A percentile compares a stretch with the other conserved stretches of the same genome.
These are phyloP conservation scores for Periconia sp. DNA, from an alignment of 2,329 filamentous ascomycete genomes.

Conservation along the genomic window DNA sequence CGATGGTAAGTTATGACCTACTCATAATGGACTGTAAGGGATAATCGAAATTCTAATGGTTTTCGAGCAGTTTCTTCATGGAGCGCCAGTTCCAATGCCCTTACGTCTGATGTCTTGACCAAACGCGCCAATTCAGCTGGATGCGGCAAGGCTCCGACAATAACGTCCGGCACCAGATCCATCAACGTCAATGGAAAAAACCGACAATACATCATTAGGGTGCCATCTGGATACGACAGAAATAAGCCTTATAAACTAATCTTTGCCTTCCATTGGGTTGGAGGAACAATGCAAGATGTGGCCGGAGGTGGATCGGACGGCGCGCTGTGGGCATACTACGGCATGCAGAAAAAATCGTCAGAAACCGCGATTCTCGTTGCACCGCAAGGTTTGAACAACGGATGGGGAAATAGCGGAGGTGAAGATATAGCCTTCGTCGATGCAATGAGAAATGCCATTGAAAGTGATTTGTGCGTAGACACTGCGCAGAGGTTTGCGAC, in stretches of 20 bases:
- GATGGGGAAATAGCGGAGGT: slow-evolving; percentile 47
- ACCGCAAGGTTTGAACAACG: slow-evolving; percentile 43
- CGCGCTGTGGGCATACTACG: slow-evolving; percentile 37
- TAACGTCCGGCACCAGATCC: slow-evolving; percentile 5
- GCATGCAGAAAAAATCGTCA: slow-evolving; percentile 38
- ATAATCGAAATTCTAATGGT: background rate
- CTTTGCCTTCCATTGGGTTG: slow-evolving; percentile 47
- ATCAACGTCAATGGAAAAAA: slow-evolving; percentile 43
- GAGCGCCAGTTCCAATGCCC: background rate
- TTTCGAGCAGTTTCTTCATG: background rate
- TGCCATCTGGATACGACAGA: slow-evolving; percentile 45
- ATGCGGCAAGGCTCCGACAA: slow-evolving; percentile 12
- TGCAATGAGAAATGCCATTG: slow-evolving; percentile 42
- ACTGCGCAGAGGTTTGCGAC: slow-evolving; percentile 45
- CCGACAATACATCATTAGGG: slow-evolving; percentile 44
- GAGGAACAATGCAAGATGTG: slow-evolving; percentile 44
- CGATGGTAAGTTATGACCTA: slow-evolving; percentile 4
- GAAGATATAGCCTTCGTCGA: slow-evolving; percentile 47
- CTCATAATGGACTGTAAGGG: background rate
- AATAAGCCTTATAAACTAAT: slow-evolving; percentile 45
- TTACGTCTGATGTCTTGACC: background rate
- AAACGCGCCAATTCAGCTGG: slow-evolving; percentile 16
- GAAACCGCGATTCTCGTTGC: slow-evolving; percentile 47
- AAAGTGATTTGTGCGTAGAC: slow-evolving; percentile 47
- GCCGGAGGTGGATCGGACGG: slow-evolving; percentile 17